Base-by-base conservation (phyloP, 2,329 filamentous ascomycete genomes). In the Diaporthe sp. region DNA sequence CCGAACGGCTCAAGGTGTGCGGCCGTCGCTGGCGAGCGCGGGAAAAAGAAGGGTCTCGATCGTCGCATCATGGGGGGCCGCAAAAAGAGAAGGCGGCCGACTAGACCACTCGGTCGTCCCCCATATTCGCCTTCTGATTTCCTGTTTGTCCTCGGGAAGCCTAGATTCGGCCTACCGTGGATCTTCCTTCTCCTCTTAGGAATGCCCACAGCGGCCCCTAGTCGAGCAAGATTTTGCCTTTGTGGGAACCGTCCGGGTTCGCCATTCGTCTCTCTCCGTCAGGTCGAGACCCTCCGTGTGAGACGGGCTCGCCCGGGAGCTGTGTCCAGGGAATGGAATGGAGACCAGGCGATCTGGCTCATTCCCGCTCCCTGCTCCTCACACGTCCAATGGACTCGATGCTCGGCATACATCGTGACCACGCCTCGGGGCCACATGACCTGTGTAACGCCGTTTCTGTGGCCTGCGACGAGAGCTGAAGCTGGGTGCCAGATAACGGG, bases 241-340 rank as follows among this genome's bases (percentile, higher is more conserved):
- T 72, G 74, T 72, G 72, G 74, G 44, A 75, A 75, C 72, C 61
- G 68, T 72, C 61, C 44, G 51, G 55, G 57, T 46, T 55, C 51
- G 71, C 71, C 65, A 42, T 51, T 76, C 28, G 46, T 70, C 55
- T 49, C 44, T 22, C 8, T 71, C 53, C 17, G 12, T 65, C 65
- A 42, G n/a, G 65, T 71, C 37, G 60, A 62, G 55, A 25, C 62
- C 31, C 37, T 39, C 25, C 61, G 42, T 39, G 67, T 37, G 49
- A 75, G 67, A 74, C 76, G 76, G 76, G 65, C 51, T 77, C 76
- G 58, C 70, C 75, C 74, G 72, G 70, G 61, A 65, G 68, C 74
- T 49, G 34, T 61, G 44, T 67, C 31, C n/a, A 71, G 31, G 53
- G 44, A 28, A 53, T 51, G 53, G 44, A 28, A 53, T 51, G 39